phyloP scores from a whole-genome alignment of 202 grass and related monocot species.

The Schoenoplectus tabernaemontani region DNA sequence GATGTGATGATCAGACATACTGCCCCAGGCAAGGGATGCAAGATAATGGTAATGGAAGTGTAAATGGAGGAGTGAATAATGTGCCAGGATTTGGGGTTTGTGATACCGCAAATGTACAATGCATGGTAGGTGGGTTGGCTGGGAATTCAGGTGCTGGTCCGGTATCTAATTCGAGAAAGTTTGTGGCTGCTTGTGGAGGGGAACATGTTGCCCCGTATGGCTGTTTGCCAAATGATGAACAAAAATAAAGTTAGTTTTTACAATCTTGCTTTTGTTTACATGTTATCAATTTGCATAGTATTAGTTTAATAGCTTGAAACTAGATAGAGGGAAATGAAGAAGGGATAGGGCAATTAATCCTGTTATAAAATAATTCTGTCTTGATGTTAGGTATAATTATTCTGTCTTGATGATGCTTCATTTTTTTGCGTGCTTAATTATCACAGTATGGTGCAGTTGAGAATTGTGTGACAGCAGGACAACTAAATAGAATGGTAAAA shows the following conservation, averaged over 20 bases:
- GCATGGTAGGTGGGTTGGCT: constrained; percentile 21
- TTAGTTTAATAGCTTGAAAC: background rate
- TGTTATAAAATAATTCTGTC: background rate
- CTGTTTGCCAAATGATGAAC: constrained; percentile 45
- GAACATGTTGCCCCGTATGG: constrained; percentile 28
- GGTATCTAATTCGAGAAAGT: constrained; percentile 43
- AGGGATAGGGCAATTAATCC: background rate
- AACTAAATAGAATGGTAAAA: background rate
- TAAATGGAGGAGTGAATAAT: constrained; percentile 23
- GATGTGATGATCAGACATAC: constrained; percentile 64
- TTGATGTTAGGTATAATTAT: background rate
- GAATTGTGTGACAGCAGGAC: background rate
- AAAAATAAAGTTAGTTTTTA: constrained; percentile 53
- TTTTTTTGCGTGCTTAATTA: background rate
- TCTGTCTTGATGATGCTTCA: too few species aligned
- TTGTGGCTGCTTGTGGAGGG: constrained; percentile 36
- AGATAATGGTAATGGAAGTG: constrained; percentile 27
- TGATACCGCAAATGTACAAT: constrained; percentile 41
- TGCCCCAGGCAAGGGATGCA: constrained; percentile 55
- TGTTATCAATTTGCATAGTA: background rate
- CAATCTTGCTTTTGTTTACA: background rate
- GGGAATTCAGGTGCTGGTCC: constrained; percentile 10
- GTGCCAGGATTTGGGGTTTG: constrained; percentile 40
- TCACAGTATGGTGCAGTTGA: background rate
- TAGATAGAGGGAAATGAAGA: background rate